Base-by-base conservation (phyloP, 768 basidiomycete genomes). In the Cantharellus anzutake region DNA sequence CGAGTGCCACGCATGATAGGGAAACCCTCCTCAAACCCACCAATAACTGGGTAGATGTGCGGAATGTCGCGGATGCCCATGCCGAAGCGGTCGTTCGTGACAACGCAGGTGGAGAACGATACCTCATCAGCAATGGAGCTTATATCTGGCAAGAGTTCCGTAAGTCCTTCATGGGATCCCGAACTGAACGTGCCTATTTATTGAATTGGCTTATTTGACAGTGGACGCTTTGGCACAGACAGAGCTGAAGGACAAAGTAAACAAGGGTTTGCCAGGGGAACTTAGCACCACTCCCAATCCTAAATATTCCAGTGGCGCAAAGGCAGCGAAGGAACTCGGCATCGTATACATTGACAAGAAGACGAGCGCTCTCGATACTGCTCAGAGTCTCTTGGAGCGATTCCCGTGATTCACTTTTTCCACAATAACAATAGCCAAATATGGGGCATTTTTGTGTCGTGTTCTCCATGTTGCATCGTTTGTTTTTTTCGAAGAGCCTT, bases 61-160 rank as follows among this genome's bases (percentile, higher is more conserved):
- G 69, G 3, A 68, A 70, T 51, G 65, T 69, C 16, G 68, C 68
- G 0, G 16, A 53, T 4, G 48, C 64, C 34, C 68, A 69, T 42
- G 60, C 66, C 34, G 61, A 63, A 20, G 61, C 64, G 3, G 62
- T 69, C 44, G 4, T 60, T 3, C 60, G 48, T 2, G 61, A 58
- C 2, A 59, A 60, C 3, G 68, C 68, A 0, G 64, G 60, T 7
- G 63, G 63, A 41, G 37, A 68, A 53, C 51, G 68, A 11, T 64
- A 62, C 39, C 14, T 55, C 35, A 11, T 55, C 52, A 11, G 11
- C 7, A 37, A 11, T 37, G 63, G 63, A 7, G n/a, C 63, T 1
- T 62, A 39, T 41, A 62, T 41, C 14, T 60, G 39, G 39, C 62
- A 63, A 34, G 59, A 64, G 37, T 29, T 62, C 44, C 29, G 60